Conservation (phyloP, 768 basidiomycete genomes). For the Russula ochroleuca region DNA sequence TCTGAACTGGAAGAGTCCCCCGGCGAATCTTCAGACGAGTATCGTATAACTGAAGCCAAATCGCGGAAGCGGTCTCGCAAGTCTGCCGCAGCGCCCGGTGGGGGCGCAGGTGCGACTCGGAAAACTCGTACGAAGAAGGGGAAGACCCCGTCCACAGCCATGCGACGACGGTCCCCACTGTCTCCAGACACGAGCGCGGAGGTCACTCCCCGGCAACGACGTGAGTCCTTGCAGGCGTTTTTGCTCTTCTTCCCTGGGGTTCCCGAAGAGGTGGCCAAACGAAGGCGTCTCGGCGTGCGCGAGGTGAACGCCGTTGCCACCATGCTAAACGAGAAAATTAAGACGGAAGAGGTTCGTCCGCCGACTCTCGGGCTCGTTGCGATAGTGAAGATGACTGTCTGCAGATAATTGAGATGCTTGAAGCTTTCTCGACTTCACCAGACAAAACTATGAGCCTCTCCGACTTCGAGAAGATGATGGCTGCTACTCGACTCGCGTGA, state of each 20-base stretch:
- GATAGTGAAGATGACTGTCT: neutral
- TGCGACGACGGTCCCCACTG: conserved; percentile 1
- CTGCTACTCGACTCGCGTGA: conserved; percentile 51
- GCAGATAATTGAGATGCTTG: conserved; percentile 77
- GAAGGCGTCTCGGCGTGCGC: conserved; percentile 57
- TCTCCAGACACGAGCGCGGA: conserved; percentile 6
- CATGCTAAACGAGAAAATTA: conserved; percentile 67
- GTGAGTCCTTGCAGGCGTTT: conserved; percentile 56
- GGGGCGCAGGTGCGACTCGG: neutral
- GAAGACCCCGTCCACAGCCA: neutral
- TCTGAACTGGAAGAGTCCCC: conserved; percentile 26
- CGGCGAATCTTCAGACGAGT: conserved; percentile 23
- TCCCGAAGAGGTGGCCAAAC: conserved; percentile 42
- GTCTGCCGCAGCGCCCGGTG: neutral
- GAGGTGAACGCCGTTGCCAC: conserved; percentile 59
- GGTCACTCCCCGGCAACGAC: conserved; percentile 50
- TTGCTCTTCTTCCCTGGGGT: conserved; percentile 68
- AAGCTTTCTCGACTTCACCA: conserved; percentile 62
- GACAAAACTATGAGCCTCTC: conserved; percentile 64
- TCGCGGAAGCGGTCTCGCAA: conserved; percentile 21
- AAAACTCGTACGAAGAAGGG: conserved; percentile 16
- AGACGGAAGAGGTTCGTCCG: conserved; percentile 59
- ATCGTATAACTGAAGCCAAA: conserved; percentile 4
- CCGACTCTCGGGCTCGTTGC: neutral
- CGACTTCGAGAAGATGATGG: conserved; percentile 78